phyloP scores from a whole-genome alignment of 768 basidiomycete species.

The Cyathus striatus region DNA sequence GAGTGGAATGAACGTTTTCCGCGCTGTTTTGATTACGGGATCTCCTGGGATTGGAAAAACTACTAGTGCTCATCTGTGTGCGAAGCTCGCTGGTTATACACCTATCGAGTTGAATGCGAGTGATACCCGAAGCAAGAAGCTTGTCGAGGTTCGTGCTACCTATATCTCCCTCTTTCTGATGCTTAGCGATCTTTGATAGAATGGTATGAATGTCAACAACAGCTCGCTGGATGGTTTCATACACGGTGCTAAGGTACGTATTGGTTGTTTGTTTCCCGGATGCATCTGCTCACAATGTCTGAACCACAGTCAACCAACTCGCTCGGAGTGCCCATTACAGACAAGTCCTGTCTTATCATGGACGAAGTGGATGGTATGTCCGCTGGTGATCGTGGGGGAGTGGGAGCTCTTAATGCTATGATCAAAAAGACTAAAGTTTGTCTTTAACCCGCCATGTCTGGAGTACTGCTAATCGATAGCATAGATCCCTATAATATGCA shows the following conservation, averaged over 20 bases:
- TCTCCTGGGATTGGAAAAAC: constrained; percentile 98
- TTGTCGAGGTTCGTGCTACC: constrained; percentile 69
- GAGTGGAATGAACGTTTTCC: constrained; percentile 78
- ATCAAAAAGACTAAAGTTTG: constrained; percentile 89
- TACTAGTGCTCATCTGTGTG: constrained; percentile 89
- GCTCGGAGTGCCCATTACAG: constrained; percentile 69
- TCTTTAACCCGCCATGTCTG: not conserved
- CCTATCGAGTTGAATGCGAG: constrained; percentile 97
- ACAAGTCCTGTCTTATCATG: constrained; percentile 90
- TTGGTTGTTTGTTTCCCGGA: not conserved
- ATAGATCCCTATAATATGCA: constrained; percentile 95
- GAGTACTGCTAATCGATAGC: not conserved
- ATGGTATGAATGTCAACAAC: constrained; percentile 86
- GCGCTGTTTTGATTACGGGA: constrained; percentile 87
- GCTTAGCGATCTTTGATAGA: constrained; percentile 38
- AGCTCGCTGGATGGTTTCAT: constrained; percentile 86
- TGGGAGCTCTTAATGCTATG: constrained; percentile 85
- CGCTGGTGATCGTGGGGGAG: constrained; percentile 93
- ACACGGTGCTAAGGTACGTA: constrained; percentile 44
- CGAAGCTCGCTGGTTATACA: constrained; percentile 84
- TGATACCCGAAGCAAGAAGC: constrained; percentile 92
- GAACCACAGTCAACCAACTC: constrained; percentile 45
- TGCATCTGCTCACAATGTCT: not conserved
- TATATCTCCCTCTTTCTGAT: not conserved
- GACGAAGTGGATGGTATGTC: constrained; percentile 99